phyloP scores from a whole-genome alignment of 2,329 filamentous ascomycete species.

The Chrysoporthe deuterocubensis region DNA sequence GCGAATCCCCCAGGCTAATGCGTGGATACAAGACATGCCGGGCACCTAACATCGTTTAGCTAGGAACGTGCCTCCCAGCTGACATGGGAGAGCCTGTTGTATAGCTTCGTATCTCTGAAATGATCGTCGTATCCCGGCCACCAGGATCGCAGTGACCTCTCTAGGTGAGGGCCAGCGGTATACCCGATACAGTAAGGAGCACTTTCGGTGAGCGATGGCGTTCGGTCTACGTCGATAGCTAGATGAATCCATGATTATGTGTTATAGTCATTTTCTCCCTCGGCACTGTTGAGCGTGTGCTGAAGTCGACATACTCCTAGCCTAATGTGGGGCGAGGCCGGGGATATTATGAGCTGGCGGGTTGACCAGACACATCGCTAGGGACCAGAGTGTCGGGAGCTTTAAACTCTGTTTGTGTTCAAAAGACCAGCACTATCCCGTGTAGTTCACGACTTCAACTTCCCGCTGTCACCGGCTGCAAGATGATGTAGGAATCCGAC shows the following conservation, averaged over 20 bases:
- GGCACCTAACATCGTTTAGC: neutral
- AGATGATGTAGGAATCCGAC: slow-evolving; percentile 21
- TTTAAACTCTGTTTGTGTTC: slow-evolving; percentile 1
- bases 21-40: neutral
- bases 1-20: neutral
- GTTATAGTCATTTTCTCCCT: neutral
- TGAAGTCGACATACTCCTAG: neutral
- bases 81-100: neutral
- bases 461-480: neutral
- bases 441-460: slow-evolving; percentile 5
- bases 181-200: neutral
- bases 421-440: neutral
- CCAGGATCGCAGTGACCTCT: neutral
- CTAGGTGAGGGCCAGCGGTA: neutral
- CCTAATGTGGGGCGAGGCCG: neutral
- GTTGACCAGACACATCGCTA: neutral
- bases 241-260: neutral
- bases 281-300: neutral
- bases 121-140: neutral
- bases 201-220: neutral
- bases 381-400: slow-evolving; percentile 23
- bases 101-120: neutral
- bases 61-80: neutral
- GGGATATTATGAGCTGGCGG: neutral
- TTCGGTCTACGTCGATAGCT: neutral